These are phyloP conservation scores for Fallopia convolvulus DNA, from an alignment of 148 eudicot genomes.

Conservation along the genomic window DNA sequence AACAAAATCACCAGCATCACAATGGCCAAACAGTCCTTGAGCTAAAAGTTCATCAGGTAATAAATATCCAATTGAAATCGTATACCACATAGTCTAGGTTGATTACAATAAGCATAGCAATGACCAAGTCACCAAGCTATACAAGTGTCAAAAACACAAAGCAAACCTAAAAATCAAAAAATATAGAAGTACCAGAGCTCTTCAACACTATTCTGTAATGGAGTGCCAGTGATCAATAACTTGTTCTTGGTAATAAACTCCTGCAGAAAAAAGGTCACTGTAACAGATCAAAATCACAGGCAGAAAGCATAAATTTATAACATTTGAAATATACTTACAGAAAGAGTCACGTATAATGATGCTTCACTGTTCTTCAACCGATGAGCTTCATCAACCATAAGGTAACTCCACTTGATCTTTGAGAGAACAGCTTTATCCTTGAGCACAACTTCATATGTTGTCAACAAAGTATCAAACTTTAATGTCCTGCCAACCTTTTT, in stretches of 20 bases:
- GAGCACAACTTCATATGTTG: conserved; percentile 92
- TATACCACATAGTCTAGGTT: not conserved
- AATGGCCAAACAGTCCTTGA: not conserved
- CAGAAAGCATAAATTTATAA: conserved; percentile 5
- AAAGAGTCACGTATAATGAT: conserved; percentile 71
- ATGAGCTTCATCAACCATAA: conserved; percentile 99
- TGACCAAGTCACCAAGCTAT: not conserved
- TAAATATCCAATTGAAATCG: not conserved
- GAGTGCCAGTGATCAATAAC: conserved; percentile 95
- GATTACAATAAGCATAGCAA: not conserved
- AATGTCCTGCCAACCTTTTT: conserved; percentile 51
- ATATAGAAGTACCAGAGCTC: conserved; percentile 66
- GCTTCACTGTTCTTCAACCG: conserved; percentile 96
- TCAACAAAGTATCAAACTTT: conserved; percentile 82
- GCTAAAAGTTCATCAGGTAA: not conserved
- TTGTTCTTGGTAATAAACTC: conserved; percentile 99
- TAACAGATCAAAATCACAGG: not conserved
- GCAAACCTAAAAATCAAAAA: not conserved
- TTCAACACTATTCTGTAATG: conserved; percentile 93
- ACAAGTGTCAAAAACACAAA: not conserved
- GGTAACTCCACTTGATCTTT: conserved; percentile 93
- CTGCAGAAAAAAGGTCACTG: conserved; percentile 29
- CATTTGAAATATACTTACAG: conserved; percentile 34
- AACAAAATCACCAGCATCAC: not conserved
- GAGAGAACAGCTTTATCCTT: conserved; percentile 89